These are phyloP conservation scores for Eimeria necatrix DNA, from an alignment of 169 alveolate species.

Conservation along the genomic window DNA sequence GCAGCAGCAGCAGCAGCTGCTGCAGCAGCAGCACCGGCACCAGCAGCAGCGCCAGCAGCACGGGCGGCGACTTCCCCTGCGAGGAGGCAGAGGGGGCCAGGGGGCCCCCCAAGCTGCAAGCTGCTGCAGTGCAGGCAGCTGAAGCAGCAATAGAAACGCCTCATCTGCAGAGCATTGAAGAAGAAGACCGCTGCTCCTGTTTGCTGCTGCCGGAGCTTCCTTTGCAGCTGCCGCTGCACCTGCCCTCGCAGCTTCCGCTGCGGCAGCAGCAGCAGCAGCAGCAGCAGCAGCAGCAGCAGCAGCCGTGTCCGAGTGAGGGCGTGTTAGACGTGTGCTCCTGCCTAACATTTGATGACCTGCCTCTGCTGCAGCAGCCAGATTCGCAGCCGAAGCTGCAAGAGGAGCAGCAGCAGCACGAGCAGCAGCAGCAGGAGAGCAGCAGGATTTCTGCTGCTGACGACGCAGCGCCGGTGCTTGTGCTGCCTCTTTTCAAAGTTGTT, in stretches of 20 bases:
- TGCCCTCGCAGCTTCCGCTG: no score
- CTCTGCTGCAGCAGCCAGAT: background rate
- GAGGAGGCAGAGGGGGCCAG: background rate
- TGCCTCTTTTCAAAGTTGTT: constrained; percentile 2
- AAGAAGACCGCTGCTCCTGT: background rate
- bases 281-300: background rate
- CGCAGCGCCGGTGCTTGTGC: background rate
- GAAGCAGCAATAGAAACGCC: background rate
- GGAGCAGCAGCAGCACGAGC: background rate
- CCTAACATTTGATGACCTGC: background rate
- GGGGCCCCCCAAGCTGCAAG: background rate
- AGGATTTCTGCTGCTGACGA: background rate
- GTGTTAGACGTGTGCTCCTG: background rate
- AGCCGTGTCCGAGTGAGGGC: background rate
- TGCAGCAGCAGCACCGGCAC: background rate
- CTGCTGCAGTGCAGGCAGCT: background rate
- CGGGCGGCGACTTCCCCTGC: background rate
- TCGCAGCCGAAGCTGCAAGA: background rate
- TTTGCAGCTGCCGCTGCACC: no score
- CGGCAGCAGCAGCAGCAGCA: background rate
- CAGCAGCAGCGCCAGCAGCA: background rate
- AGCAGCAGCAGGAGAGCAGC: constrained; percentile 10
- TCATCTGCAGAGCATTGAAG: background rate
- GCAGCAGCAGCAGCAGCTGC: constrained; percentile 11
- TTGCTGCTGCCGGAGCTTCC: no score